phyloP scores from a whole-genome alignment of 116 monocot genomes.

The Papilionanthe hybrid region DNA sequence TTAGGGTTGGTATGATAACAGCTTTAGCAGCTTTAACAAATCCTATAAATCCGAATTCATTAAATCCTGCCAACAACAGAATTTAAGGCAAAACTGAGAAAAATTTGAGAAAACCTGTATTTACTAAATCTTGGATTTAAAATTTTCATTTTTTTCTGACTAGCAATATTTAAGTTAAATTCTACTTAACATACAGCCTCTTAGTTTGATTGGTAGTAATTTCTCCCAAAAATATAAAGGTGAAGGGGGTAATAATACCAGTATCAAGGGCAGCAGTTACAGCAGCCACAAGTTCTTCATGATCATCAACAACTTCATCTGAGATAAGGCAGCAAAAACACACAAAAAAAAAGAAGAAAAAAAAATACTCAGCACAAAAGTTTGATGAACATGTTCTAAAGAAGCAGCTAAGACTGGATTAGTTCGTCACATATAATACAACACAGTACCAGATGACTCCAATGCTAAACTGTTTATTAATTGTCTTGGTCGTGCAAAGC shows the following conservation, averaged over 20 bases:
- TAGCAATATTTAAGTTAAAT: too few species aligned
- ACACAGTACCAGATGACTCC: constrained; percentile 41
- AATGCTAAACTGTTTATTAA: constrained; percentile 17
- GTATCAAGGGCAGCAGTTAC: constrained; percentile 48
- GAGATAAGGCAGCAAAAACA: neutral
- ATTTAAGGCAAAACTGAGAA: too few species aligned
- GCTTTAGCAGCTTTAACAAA: too few species aligned
- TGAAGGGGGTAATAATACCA: constrained; percentile 18
- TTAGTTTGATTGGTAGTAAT: neutral
- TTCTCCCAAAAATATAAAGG: neutral
- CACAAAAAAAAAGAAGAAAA: neutral
- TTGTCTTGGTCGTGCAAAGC: constrained; percentile 31
- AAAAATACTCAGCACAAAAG: neutral
- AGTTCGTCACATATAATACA: neutral
- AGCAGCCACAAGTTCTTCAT: constrained; percentile 57
- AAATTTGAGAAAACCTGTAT: too few species aligned
- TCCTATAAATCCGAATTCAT: too few species aligned
- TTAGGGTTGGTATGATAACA: neutral
- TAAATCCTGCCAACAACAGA: too few species aligned
- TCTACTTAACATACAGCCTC: too few species aligned
- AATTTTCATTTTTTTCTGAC: too few species aligned
- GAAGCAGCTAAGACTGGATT: neutral
- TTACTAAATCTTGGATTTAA: too few species aligned
- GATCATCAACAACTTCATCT: constrained; percentile 59
- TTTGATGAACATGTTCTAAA: neutral